Percentiles rank a stretch among this genome's conserved stretches.
Conservation (phyloP, 163 green algal genomes). For the Chlorella variabilis region DNA sequence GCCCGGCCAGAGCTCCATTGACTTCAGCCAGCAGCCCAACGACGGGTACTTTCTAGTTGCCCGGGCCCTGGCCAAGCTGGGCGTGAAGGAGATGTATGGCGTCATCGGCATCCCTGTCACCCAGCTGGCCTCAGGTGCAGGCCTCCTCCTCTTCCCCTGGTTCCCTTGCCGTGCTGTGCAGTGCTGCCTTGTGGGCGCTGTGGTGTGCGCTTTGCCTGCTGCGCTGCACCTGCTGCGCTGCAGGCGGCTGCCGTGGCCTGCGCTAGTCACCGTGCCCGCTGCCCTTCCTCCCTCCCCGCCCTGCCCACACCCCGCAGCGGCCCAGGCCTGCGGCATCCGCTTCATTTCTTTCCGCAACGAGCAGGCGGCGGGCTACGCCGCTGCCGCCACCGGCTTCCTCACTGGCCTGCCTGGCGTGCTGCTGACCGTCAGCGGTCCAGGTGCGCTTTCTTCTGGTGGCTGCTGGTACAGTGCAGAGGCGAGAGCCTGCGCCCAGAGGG, state of each 20-base stretch:
- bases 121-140: conserved; percentile 73
- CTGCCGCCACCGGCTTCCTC: conserved; percentile 74
- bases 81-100: conserved; percentile 79
- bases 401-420: conserved; percentile 75
- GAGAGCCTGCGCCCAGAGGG: too few relatives aligned
- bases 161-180: too few relatives aligned
- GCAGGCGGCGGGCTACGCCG: conserved; percentile 85
- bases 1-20: not conserved
- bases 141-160: too few relatives aligned
- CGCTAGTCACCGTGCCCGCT: too few relatives aligned
- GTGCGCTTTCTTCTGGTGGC: too few relatives aligned
- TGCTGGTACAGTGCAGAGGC: too few relatives aligned
- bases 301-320: not conserved
- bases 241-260: too few relatives aligned
- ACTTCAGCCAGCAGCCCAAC: conserved; percentile 15
- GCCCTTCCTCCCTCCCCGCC: not conserved
- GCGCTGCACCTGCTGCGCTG: too few relatives aligned
- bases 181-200: too few relatives aligned
- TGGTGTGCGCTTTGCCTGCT: too few relatives aligned
- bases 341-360: conserved; percentile 86
- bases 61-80: conserved; percentile 56
- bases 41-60: conserved; percentile 69
- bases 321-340: conserved; percentile 72
- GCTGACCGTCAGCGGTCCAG: conserved; percentile 84
- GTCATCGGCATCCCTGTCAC: conserved; percentile 90